Percentiles rank a stretch among this genome's conserved stretches.
Evolutionary conservation across 768 basidiomycete species (phyloP).

Genomic region (Phaeotremella skinneri): DNA sequence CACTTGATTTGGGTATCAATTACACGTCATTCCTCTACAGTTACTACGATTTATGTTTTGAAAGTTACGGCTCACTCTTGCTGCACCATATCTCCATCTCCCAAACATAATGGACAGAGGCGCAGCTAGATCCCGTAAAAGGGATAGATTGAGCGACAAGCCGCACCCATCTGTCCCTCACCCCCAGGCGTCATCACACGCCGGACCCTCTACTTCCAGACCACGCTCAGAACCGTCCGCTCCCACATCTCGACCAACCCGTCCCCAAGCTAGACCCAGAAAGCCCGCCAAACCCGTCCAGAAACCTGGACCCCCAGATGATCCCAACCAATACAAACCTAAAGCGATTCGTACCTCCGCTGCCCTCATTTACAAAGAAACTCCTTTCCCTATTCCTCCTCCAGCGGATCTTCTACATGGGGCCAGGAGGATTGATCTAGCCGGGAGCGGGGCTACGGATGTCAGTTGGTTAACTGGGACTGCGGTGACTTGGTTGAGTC

Average conservation of each 20-base stretch:
- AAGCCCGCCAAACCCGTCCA: not conserved
- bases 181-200: slow-evolving; percentile 2
- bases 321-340: slow-evolving; percentile 35
- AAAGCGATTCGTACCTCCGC: slow-evolving; percentile 40
- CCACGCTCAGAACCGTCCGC: slow-evolving; percentile 3
- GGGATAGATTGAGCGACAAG: slow-evolving; percentile 5
- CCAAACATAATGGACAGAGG: slow-evolving; percentile 40
- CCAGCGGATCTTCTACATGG: slow-evolving; percentile 18
- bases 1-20: not conserved
- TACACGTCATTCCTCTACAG: not conserved
- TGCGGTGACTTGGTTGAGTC: slow-evolving; percentile 41
- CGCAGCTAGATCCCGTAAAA: slow-evolving; percentile 39
- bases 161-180: not conserved
- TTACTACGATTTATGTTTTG: slow-evolving; percentile 1
- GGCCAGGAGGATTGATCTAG: slow-evolving; percentile 33
- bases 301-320: slow-evolving; percentile 12
- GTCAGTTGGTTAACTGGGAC: slow-evolving; percentile 27
- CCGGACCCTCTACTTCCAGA: slow-evolving; percentile 1
- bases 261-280: slow-evolving; percentile 6
- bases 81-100: not conserved
- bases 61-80: slow-evolving; percentile 1
- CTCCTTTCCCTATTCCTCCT: slow-evolving; percentile 34
- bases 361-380: slow-evolving; percentile 35
- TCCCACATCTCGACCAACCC: not conserved
- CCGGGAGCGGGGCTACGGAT: slow-evolving; percentile 34